Base-by-base conservation (phyloP, 2,329 filamentous ascomycete species). In the Cytospora leucostoma region DNA sequence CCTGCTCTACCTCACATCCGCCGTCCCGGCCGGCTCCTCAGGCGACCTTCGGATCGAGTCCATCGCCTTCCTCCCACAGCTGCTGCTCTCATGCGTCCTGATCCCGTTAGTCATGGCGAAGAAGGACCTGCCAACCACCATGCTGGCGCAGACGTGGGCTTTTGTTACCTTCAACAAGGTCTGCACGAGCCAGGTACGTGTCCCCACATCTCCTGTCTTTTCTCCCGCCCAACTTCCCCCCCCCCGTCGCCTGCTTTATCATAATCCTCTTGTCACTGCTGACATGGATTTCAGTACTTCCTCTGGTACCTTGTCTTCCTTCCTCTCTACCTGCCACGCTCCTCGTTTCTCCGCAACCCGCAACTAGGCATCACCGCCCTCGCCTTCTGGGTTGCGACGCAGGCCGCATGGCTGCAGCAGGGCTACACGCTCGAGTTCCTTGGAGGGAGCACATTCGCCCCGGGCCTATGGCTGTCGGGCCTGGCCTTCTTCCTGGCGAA, bases 81-180 rank as follows among this genome's bases (percentile, higher is more conserved):
- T 99, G 0, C 79, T 92, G 35, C 85, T 99, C 15, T 91, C 91
- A 0, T 88, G 91, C 13, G 69, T 96, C 12, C 79, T 91, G 6
- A 88, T 98, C 51, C 75, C 75, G 0, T 73, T 97, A 2, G 81
- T 83, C 1, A 78, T 97, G 21, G 91, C 92, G 17, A 96, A 94
- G 74, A 90, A 87, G 70, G 88, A 95, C 70, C 83, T 99, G 0
- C 83, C 93, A 0, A 85, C 88, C 0, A 89, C 91, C 6, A 93
- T 98, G 91, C 84, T 98, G 66, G 92, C 92, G 4, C 95, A 99
- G 77, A 98, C 95, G 0, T 97, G 97, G 77, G 92, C 94, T 0
- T 99, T 99, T 76, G 95, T 98, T 4, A 89, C 93, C 0, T 98
- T 98, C 70, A 99, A 99, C 79, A 99, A 99, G 79, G 95, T 99